Evolutionary conservation across 2,329 filamentous ascomycete species (phyloP), one percentile per base, ranked within the genome.

Genomic region (Cladosporium oxysporum): DNA sequence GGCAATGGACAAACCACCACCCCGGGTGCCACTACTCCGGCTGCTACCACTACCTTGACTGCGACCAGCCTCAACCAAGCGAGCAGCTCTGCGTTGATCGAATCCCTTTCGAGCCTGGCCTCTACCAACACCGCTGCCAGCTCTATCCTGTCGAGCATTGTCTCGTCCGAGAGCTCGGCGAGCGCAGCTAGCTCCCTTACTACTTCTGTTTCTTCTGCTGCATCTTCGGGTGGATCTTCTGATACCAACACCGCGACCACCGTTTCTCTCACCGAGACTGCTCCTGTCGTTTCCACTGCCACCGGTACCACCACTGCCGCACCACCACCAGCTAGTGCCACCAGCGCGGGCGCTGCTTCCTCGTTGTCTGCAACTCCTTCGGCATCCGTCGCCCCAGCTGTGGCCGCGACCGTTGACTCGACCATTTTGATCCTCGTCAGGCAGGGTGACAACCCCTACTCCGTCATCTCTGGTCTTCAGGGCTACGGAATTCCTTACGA

Each of bases 401-500:
- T 37, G 28, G 58, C 47, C 23, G 57, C 57, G 29, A 61, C 57
- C 3, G 58, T 62, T 18, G 58, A 60, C 33, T 57, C 50, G 10
- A 66, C 58, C 6, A 57, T 66, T 33, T 58, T 66, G 12, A 21
- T 66, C 21, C 58, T 66, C 49, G 50, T 62, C 23, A 49, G 64
- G 8, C 84, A 88, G 71, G 69, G 79, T 44, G 76, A 78, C 28
- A 80, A 83, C 2, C 83, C 83, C 11, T 76, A 76, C 23, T 81
- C 82, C 29, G 83, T 83, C 14, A 81, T 79, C 37, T 82, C 82
- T 16, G 86, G 86, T 31, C 80, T 89, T 8, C 83, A 85, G 71
- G 85, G 80, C 66, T 88, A 88, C 70, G 86, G 85, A 37, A 88
- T 89, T 68, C 85, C 86, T 2, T 88, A 82, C 70, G 79, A 87